Conservation (phyloP, 768 basidiomycete genomes). For the Astraeus odoratus region DNA sequence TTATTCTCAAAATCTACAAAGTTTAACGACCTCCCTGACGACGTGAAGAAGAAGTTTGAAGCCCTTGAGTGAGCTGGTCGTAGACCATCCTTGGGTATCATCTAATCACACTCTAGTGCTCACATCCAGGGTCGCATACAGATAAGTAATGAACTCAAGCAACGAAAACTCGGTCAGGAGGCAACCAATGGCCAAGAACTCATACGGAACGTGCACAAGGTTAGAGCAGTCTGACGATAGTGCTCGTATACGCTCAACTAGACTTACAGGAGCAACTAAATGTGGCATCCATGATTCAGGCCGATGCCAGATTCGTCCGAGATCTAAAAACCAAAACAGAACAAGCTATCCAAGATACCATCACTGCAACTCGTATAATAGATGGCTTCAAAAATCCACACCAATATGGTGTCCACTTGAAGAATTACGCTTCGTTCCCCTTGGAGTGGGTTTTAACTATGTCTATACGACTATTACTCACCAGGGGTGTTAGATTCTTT, state of each 20-base stretch:
- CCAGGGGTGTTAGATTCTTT: conserved; percentile 49
- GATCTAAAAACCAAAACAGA: conserved; percentile 73
- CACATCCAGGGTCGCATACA: conserved; percentile 74
- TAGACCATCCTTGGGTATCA: neutral
- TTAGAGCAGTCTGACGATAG: conserved; percentile 16
- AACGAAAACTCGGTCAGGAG: conserved; percentile 70
- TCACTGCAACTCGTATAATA: conserved; percentile 67
- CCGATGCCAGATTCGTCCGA: conserved; percentile 58
- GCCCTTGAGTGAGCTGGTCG: conserved; percentile 52
- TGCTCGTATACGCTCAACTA: neutral
- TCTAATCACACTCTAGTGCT: conserved; percentile 34
- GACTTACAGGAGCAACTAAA: conserved; percentile 56
- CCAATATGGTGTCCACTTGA: conserved; percentile 60
- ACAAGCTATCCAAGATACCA: conserved; percentile 74
- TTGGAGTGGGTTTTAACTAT: conserved; percentile 49
- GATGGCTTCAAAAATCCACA: conserved; percentile 77
- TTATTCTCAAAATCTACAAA: conserved; percentile 51
- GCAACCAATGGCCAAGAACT: conserved; percentile 66
- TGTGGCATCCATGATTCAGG: conserved; percentile 53
- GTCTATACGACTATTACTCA: neutral
- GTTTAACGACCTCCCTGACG: conserved; percentile 78
- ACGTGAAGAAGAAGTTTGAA: conserved; percentile 57
- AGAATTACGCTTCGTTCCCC: conserved; percentile 76
- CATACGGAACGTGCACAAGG: conserved; percentile 63
- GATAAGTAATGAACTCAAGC: conserved; percentile 72